A percentile compares a stretch with the other conserved stretches of the same genome.
Conservation (phyloP, 2,329 filamentous ascomycete species). For the Botryosphaeria dothidea region DNA sequence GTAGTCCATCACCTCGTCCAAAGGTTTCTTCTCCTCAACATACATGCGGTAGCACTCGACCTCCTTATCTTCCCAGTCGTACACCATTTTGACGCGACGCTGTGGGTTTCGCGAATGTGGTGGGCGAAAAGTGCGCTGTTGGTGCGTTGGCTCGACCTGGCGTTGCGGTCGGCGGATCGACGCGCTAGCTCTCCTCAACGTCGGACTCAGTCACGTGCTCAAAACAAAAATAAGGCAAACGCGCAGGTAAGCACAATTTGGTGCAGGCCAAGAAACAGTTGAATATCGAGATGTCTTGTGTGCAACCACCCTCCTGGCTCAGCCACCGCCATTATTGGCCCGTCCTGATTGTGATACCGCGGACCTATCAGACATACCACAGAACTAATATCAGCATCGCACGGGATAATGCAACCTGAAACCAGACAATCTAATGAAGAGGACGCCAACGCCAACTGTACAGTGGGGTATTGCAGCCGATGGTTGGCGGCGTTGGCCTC, state of each 20-base stretch:
- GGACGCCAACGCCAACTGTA: too few species aligned
- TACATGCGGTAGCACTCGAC: constrained; percentile 70
- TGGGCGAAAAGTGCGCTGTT: constrained; percentile 10
- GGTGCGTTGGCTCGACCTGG: constrained; percentile 8
- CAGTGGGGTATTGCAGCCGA: too few species aligned
- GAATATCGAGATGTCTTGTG: too few species aligned
- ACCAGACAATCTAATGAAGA: background rate
- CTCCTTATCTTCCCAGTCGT: constrained; percentile 63
- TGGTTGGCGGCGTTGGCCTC: too few species aligned
- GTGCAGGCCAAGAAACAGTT: background rate
- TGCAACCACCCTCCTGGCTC: too few species aligned
- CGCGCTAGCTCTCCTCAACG: background rate
- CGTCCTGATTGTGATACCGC: background rate
- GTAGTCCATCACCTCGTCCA: constrained; percentile 74
- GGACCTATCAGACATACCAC: background rate
- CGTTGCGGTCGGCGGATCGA: background rate
- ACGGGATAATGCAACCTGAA: background rate
- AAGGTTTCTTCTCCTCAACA: constrained; percentile 70
- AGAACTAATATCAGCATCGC: background rate
- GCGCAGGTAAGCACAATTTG: background rate
- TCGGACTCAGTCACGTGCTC: constrained; percentile 3
- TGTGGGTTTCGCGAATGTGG: background rate
- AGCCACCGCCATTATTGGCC: background rate
- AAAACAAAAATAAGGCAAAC: background rate
- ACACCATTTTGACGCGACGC: constrained; percentile 13